Evolutionary conservation across 257 asterid species (phyloP).

Genomic region (Plantago ovata): DNA sequence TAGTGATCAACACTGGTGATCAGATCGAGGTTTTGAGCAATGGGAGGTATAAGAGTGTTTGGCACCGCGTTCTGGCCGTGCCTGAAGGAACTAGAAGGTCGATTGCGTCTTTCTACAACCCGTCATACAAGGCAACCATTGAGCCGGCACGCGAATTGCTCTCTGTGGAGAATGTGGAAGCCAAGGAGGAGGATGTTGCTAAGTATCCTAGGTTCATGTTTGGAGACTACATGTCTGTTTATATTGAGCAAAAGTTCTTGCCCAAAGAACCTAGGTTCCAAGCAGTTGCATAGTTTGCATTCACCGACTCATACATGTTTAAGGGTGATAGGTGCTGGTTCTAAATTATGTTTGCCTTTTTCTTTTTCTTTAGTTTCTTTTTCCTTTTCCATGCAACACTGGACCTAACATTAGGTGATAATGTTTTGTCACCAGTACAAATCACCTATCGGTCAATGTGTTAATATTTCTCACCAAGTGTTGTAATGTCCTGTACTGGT

Average conservation of each 20-base stretch:
- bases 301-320: too few species aligned
- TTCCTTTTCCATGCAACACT: conserved; percentile 13
- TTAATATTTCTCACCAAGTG: conserved; percentile 8
- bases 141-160: conserved; percentile 52
- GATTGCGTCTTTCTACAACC: conserved; percentile 83
- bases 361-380: too few species aligned
- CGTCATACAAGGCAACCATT: conserved; percentile 58
- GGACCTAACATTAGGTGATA: not conserved
- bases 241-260: conserved; percentile 63
- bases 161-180: conserved; percentile 4
- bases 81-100: conserved; percentile 68
- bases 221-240: conserved; percentile 78
- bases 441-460: conserved; percentile 10
- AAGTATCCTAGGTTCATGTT: conserved; percentile 67
- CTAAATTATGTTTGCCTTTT: not conserved
- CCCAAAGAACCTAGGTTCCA: conserved; percentile 78
- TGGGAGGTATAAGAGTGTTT: conserved; percentile 77
- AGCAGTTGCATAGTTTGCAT: conserved; percentile 49
- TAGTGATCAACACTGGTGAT: conserved; percentile 70
- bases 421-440: too few species aligned
- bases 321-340: not conserved
- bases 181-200: conserved; percentile 8
- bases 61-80: conserved; percentile 70
- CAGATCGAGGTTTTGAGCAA: conserved; percentile 71
- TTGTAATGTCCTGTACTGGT: not conserved